Base-by-base conservation (phyloP, 441 rosid genomes). In the Populus hybrid region DNA sequence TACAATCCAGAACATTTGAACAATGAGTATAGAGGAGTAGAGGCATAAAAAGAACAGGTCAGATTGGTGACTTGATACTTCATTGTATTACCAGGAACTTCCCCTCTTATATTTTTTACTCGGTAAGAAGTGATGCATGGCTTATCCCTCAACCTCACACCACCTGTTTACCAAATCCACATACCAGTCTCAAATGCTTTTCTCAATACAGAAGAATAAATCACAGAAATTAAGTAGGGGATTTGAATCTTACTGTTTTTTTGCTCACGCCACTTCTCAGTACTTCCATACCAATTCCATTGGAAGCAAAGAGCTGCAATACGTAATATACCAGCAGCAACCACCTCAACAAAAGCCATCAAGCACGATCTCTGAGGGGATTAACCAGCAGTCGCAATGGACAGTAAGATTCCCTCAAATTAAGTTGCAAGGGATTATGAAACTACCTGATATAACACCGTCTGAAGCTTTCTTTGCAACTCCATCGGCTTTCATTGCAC, bases 261-360 rank as follows among this genome's bases (percentile, higher is more conserved):
- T 74, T 78, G 84, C 35, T 77, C 82, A 74, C 86, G 85, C 94
- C 94, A 94, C 81, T 85, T 88, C 64, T 86, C 90, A 64, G 91
- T 94, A 33, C 82, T 85, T 59, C 84, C 74, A 59, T 93, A 96
- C 97, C 94, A 93, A 83, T 85, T 92, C 98, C 99, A 94, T 66
- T 87, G 94, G 77, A 91, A 91, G 74, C 80, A 88, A 42, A 95
- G 83, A 35, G 88, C 97, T 9, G 36, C 78, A 93, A n/a, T n/a
- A n/a, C n/a, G n/a, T n/a, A n/a, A n/a, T n/a, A 89, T 11, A 74
- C 97, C 88, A 42, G 80, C 86, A 9, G 84, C 72, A 71, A 81
- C 79, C 29, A 94, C 96, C 87, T 96, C 98, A 76, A 91, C 40
- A 77, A 89, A 93, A 67, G 99, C 98, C 87, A 90, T 86, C 84